phyloP scores from a whole-genome alignment of 2,329 filamentous ascomycete species.

The Penicillium freii region DNA sequence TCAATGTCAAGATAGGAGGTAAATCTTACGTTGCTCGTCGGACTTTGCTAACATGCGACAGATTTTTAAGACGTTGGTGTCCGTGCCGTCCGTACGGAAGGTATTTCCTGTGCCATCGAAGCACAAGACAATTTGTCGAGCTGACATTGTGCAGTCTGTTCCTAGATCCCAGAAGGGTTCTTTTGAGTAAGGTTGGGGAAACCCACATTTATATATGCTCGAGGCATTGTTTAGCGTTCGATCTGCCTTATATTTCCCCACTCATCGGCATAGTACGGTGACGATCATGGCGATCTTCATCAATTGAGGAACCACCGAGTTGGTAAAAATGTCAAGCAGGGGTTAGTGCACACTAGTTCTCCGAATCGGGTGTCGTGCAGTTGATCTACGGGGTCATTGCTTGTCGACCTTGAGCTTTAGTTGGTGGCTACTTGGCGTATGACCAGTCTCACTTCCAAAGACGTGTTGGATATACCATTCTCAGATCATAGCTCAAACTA shows the following conservation, averaged over 20 bases:
- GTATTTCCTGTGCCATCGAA: conserved; percentile 45
- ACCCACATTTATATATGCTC: background rate
- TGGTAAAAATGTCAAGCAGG: background rate
- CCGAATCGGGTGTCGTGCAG: background rate
- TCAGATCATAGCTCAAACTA: too few relatives aligned
- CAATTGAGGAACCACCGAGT: background rate
- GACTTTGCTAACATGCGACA: conserved; percentile 40
- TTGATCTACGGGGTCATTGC: background rate
- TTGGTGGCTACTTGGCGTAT: background rate
- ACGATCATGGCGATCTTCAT: conserved; percentile 3
- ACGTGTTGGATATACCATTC: too few relatives aligned
- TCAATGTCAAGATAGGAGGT: too few relatives aligned
- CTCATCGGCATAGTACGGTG: background rate
- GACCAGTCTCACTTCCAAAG: background rate
- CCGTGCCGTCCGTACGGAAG: conserved; percentile 38
- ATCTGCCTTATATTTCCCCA: background rate
- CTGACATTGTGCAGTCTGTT: background rate
- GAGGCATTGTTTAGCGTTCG: background rate
- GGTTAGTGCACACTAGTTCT: background rate
- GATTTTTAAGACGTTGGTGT: conserved; percentile 46
- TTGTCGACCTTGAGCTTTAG: background rate
- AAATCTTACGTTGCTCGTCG: conserved; percentile 23
- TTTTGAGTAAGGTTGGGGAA: background rate
- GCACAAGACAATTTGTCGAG: conserved; percentile 26
- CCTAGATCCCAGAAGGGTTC: background rate